Evolutionary conservation across 2,329 filamentous ascomycete species (phyloP).

Genomic region (Scolecobasidium constrictum): DNA sequence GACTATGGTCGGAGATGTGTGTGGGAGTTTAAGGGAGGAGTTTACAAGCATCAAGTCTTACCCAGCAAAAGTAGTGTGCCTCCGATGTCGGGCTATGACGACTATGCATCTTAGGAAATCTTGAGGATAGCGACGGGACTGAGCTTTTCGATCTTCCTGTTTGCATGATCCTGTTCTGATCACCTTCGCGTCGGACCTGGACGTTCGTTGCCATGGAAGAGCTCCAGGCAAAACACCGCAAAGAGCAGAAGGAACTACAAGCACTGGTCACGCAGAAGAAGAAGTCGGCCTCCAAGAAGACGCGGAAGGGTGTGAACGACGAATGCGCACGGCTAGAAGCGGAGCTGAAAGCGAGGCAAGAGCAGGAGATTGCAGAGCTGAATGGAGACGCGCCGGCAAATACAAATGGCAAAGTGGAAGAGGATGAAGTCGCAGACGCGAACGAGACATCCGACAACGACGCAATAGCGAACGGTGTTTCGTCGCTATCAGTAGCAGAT

Average conservation of each 20-base stretch:
- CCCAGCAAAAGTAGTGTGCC: too few relatives aligned
- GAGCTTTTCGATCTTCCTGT: too few relatives aligned
- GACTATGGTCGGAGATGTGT: too few relatives aligned
- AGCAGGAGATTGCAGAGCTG: constrained; percentile 36
- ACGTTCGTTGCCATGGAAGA: constrained; percentile 63
- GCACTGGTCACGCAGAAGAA: constrained; percentile 86
- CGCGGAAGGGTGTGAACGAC: constrained; percentile 48
- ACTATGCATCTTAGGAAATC: too few relatives aligned
- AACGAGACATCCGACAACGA: neutral
- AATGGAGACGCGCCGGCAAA: constrained; percentile 21
- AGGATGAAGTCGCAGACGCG: neutral
- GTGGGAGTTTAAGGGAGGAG: too few relatives aligned
- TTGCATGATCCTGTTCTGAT: too few relatives aligned
- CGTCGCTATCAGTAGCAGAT: neutral
- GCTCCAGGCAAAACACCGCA: constrained; percentile 68
- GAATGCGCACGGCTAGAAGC: constrained; percentile 49
- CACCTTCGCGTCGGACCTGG: too few relatives aligned
- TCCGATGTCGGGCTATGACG: too few relatives aligned
- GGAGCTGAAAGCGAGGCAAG: constrained; percentile 45
- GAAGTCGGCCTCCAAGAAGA: constrained; percentile 85
- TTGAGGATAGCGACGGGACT: too few relatives aligned
- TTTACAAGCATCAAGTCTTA: too few relatives aligned
- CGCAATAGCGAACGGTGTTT: neutral
- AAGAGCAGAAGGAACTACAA: constrained; percentile 80
- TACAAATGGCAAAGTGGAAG: constrained; percentile 11